Percentiles rank a stretch among this genome's conserved stretches.
Conservation (phyloP, 106 monocot species). For the Dendrobium catenatum region DNA sequence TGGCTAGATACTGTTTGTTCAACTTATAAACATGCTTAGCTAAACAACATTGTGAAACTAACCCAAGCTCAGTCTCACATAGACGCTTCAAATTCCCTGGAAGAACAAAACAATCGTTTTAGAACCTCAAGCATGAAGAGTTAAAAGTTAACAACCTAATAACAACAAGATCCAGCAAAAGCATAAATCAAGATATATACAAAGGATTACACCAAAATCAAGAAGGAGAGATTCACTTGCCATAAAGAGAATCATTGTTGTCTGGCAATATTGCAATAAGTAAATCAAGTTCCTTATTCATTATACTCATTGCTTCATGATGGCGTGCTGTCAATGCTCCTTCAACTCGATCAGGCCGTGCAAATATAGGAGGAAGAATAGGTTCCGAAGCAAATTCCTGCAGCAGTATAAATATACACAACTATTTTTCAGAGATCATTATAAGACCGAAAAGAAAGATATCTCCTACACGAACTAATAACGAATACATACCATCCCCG, state of each 20-base stretch:
- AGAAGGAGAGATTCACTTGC: slow-evolving; percentile 14
- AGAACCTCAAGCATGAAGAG: too few relatives aligned
- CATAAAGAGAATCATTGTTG: slow-evolving; percentile 67
- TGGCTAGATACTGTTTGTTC: slow-evolving; percentile 57
- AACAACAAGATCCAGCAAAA: too few relatives aligned
- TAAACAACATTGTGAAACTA: slow-evolving; percentile 74
- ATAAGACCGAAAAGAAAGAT: not conserved
- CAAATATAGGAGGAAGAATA: slow-evolving; percentile 29
- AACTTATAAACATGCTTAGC: slow-evolving; percentile 50
- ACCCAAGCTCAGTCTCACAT: slow-evolving; percentile 72
- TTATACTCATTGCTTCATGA: slow-evolving; percentile 39
- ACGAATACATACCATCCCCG: slow-evolving; percentile 35
- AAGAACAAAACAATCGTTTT: not conserved
- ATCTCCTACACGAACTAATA: not conserved
- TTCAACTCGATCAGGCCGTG: slow-evolving; percentile 50
- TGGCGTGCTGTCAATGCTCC: slow-evolving; percentile 36
- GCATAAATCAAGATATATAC: too few relatives aligned
- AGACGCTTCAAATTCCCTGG: slow-evolving; percentile 62
- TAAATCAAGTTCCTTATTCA: slow-evolving; percentile 49
- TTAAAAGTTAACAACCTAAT: not conserved
- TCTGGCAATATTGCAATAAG: slow-evolving; percentile 64
- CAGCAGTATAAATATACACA: not conserved
- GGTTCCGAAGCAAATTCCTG: slow-evolving; percentile 50
- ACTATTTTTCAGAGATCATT: not conserved
- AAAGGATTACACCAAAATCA: too few relatives aligned